Evolutionary conservation across 805 yeast genomes (phyloP).

Genomic region (Grigorovia humatica): DNA sequence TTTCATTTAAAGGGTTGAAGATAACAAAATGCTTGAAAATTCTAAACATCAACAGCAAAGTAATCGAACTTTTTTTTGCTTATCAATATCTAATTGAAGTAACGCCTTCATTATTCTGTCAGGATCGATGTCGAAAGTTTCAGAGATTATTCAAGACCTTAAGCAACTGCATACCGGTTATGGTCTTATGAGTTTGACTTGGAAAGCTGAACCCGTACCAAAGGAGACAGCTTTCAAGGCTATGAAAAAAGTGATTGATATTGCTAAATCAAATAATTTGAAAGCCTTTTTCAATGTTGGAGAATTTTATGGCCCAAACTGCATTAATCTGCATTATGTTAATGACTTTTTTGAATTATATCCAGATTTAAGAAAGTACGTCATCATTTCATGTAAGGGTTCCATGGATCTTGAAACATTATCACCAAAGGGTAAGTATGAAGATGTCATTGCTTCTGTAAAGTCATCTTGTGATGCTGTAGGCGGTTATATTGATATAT

Average conservation of each 20-base stretch:
- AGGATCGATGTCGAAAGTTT: constrained; percentile 13
- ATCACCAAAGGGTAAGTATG: constrained; percentile 42
- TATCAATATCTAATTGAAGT: too few relatives aligned
- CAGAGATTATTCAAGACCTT: constrained; percentile 13
- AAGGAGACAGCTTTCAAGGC: constrained; percentile 42
- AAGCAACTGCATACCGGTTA: constrained; percentile 36
- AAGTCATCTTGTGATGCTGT: constrained; percentile 32
- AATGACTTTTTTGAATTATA: constrained; percentile 45
- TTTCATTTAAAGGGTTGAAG: too few relatives aligned
- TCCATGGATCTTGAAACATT: constrained; percentile 33
- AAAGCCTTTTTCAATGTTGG: constrained; percentile 60
- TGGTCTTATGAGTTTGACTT: constrained; percentile 77
- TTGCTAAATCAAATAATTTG: constrained; percentile 20
- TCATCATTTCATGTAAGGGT: constrained; percentile 62
- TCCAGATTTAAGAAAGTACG: constrained; percentile 47
- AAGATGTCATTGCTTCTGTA: constrained; percentile 38
- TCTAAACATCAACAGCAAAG: too few relatives aligned
- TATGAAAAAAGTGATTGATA: constrained; percentile 41
- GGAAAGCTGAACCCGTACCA: constrained; percentile 50
- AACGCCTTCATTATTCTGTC: too few relatives aligned
- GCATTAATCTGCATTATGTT: constrained; percentile 45
- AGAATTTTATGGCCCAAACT: constrained; percentile 60
- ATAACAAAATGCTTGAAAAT: too few relatives aligned
- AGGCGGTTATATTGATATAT: constrained; percentile 47
- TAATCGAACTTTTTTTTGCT: too few relatives aligned